Conservation (phyloP, 176 grass and related monocot species). For the Carex myosuroides region DNA sequence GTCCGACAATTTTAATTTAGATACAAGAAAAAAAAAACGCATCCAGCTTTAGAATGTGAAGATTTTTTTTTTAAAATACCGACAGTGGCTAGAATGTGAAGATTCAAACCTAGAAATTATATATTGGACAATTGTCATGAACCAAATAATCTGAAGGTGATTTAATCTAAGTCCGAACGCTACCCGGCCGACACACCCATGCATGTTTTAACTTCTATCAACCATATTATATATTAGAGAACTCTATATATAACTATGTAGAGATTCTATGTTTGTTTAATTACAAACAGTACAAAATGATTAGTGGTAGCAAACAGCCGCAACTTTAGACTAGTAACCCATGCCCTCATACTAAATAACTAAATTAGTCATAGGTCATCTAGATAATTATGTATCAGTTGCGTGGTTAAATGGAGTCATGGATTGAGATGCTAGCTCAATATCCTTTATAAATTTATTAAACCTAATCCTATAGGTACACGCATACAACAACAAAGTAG, state of each 20-base stretch:
- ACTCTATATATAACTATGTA: neutral
- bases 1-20: too few species aligned
- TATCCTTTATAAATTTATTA: neutral
- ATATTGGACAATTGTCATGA: too few species aligned
- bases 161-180: too few species aligned
- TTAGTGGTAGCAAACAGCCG: constrained; percentile 28
- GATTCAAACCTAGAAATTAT: too few species aligned
- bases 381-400: constrained; percentile 3
- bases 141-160: too few species aligned
- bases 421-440: neutral
- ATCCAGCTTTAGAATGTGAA: too few species aligned
- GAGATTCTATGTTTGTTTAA: neutral
- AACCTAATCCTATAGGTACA: neutral
- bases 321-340: constrained; percentile 44
- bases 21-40: too few species aligned
- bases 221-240: neutral
- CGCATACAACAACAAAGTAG: too few species aligned
- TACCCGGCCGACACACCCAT: too few species aligned
- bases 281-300: neutral
- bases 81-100: too few species aligned
- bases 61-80: too few species aligned
- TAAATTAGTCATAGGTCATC: neutral
- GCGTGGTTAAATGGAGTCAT: neutral
- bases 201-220: too few species aligned
- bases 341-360: neutral